A percentile compares a stretch with the other conserved stretches of the same genome.
Evolutionary conservation across 2,329 filamentous ascomycete species (phyloP).

Genomic region (Monosporascus sp.): DNA sequence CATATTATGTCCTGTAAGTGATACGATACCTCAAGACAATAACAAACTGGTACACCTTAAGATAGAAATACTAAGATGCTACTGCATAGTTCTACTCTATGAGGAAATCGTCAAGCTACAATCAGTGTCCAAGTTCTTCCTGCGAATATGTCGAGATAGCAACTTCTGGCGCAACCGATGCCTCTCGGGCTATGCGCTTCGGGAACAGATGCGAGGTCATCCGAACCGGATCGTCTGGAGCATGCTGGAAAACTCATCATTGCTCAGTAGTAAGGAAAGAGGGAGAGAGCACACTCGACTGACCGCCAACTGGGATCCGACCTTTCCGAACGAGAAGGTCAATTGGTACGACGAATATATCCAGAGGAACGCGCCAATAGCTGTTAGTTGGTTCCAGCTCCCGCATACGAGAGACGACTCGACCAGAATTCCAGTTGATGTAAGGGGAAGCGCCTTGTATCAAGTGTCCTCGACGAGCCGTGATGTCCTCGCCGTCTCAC

Average conservation of each 20-base stretch:
- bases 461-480: constrained; percentile 45
- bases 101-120: constrained; percentile 63
- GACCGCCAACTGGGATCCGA: constrained; percentile 78
- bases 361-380: constrained; percentile 70
- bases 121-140: constrained; percentile 60
- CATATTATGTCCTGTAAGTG: constrained; percentile 57
- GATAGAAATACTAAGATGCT: not conserved
- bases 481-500: constrained; percentile 61
- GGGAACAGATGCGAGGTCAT: constrained; percentile 39
- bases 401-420: constrained; percentile 41
- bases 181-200: constrained; percentile 64
- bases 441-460: constrained; percentile 67
- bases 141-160: constrained; percentile 65
- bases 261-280: constrained; percentile 18
- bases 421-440: constrained; percentile 51
- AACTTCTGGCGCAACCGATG: constrained; percentile 71
- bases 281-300: constrained; percentile 46
- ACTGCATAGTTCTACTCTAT: constrained; percentile 43
- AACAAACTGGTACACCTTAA: no score
- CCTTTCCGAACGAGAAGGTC: constrained; percentile 63
- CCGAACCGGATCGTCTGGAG: constrained; percentile 19
- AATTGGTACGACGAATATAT: constrained; percentile 90
- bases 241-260: constrained; percentile 13
- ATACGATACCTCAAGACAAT: constrained; percentile 2
- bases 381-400: constrained; percentile 70